Percentiles rank a stretch among this genome's conserved stretches.
phyloP scores from a whole-genome alignment of 129 eudicot genomes.

The Arctium minus region DNA sequence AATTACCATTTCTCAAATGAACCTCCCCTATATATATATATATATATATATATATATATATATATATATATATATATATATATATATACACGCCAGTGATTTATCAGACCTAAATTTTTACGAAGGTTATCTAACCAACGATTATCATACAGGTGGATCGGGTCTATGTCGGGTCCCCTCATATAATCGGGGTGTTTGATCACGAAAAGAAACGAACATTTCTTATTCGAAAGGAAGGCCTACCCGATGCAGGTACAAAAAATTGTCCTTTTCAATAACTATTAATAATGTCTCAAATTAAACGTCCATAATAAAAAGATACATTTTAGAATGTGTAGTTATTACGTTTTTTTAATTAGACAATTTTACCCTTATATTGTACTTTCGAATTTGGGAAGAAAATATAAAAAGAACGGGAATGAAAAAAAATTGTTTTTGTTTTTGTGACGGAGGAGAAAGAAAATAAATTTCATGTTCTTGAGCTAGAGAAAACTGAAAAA shows the following conservation, averaged over 20 bases:
- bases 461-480: too few species aligned
- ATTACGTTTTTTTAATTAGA: too few species aligned
- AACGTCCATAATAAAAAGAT: background rate
- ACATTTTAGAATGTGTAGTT: too few species aligned
- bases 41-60: too few species aligned
- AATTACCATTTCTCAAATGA: too few species aligned
- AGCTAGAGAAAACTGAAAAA: too few species aligned
- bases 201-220: conserved; percentile 76
- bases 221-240: conserved; percentile 79
- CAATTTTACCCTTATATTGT: too few species aligned
- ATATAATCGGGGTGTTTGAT: conserved; percentile 78
- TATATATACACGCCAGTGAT: background rate
- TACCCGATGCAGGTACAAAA: conserved; percentile 76
- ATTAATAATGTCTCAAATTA: background rate
- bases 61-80: too few species aligned
- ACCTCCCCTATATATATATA: too few species aligned
- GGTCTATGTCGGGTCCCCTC: conserved; percentile 70
- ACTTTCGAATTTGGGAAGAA: background rate
- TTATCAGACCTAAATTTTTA: background rate
- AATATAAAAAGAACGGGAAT: background rate
- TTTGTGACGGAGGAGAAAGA: too few species aligned
- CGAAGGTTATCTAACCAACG: background rate
- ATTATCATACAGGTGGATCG: conserved; percentile 60
- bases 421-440: too few species aligned
- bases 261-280: background rate